Evolutionary conservation across 1,139 yeast species (phyloP).

Genomic region (Lodderomyces pseudojiufengensis): DNA sequence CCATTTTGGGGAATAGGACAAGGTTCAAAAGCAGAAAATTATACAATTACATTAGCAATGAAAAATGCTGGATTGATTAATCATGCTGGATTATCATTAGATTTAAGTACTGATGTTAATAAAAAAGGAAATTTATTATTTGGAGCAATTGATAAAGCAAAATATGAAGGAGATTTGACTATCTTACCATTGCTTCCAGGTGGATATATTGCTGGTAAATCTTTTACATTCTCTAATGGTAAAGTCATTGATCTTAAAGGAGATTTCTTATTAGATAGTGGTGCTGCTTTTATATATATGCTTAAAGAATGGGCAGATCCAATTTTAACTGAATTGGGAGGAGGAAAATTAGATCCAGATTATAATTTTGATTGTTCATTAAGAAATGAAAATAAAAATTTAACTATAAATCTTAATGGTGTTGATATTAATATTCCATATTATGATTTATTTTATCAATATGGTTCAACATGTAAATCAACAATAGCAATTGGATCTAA

Average conservation of each 20-base stretch:
- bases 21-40: neutral
- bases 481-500: neutral
- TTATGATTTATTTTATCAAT: neutral
- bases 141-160: conserved; percentile 8
- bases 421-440: conserved; percentile 3
- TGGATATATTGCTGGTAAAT: neutral
- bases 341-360: too few species aligned
- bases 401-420: conserved; percentile 2
- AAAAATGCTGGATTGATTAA: conserved; percentile 5
- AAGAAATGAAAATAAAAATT: neutral
- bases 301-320: neutral
- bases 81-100: conserved; percentile 4
- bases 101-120: conserved; percentile 14
- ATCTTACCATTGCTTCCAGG: neutral
- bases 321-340: conserved; percentile 1
- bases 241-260: neutral
- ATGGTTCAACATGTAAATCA: neutral
- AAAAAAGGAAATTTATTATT: conserved; percentile 1
- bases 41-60: neutral
- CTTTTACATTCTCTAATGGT: neutral
- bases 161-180: conserved; percentile 5
- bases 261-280: neutral
- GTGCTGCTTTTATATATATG: neutral
- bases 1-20: neutral
- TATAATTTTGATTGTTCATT: too few species aligned